Evolutionary conservation across 129 eudicot genomes (phyloP), one percentile per base, ranked within the genome.

Genomic region (Artemisia annua): DNA sequence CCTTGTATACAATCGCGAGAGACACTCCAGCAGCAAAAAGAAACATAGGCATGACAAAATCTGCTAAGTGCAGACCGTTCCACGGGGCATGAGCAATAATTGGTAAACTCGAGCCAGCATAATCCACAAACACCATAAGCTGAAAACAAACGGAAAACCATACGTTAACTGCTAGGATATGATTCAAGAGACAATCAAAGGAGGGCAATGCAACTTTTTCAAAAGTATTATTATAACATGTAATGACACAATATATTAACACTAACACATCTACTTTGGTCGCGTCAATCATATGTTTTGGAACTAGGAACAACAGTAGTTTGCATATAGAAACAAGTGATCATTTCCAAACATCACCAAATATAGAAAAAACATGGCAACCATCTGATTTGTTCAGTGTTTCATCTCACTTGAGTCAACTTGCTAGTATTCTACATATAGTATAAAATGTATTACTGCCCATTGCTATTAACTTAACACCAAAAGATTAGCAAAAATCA

Each of bases 61-160:
- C 93, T 58, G 96, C 96, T 77, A 87, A 81, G 72, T 83, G 93
- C 54, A 90, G 55, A 48, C 90, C 88, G 72, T 90, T 83, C 96
- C 96, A 90, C 2, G 96, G 93, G 56, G 84, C 80, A 79, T 90
- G 96, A 50, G 88, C 86, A 75, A 90, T 87, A 70, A 65, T 35
- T 7, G 96, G 90, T 10, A 87, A 83, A 75, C 77, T 67, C 16
- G 93, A 87, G 61, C 96, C 87, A 75, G 72, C 88, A 71, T 85
- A 90, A 79, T 90, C 96, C 70, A 90, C 96, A 62, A 90, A 77
- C 78, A 83, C 87, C 96, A 90, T 90, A 53, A 90, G 84, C 96
- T 90, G 89, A 74, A 72, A 79, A 22, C 17, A 69, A 55, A 70
- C 8, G 58, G 39, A 10, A 15, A 61, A 58, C 32, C 67, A 72